A percentile compares a stretch with the other conserved stretches of the same genome.
Evolutionary conservation across 192 early-diverging fungal genomes (phyloP).

Genomic region (Podila verticillata): DNA sequence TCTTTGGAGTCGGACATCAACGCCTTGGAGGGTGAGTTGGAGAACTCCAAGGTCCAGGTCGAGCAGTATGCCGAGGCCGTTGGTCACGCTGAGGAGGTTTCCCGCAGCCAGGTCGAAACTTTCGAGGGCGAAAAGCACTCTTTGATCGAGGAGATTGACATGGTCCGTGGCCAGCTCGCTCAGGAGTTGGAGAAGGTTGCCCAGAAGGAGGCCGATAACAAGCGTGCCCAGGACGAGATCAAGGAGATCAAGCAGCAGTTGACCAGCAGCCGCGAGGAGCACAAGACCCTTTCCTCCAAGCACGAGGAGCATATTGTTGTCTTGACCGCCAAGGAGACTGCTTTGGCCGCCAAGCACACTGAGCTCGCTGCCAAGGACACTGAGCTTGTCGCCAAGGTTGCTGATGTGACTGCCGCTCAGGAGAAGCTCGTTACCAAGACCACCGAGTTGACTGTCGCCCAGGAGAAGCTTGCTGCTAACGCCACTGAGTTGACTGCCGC

Average conservation of each 20-base stretch:
- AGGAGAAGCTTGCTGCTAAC: neutral
- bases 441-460: neutral
- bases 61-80: slow-evolving; percentile 17
- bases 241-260: slow-evolving; percentile 21
- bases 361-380: slow-evolving; percentile 14
- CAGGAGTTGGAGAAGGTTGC: slow-evolving; percentile 18
- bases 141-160: slow-evolving; percentile 20
- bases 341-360: slow-evolving; percentile 11
- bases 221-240: slow-evolving; percentile 20
- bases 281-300: slow-evolving; percentile 20
- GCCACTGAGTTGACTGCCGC: slow-evolving; percentile 4
- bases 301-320: slow-evolving; percentile 19
- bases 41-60: slow-evolving; percentile 15
- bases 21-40: slow-evolving; percentile 15
- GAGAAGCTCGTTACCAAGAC: neutral
- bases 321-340: slow-evolving; percentile 30
- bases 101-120: slow-evolving; percentile 6
- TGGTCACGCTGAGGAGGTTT: slow-evolving; percentile 14
- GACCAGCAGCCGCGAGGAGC: slow-evolving; percentile 21
- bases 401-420: neutral
- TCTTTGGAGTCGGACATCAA: slow-evolving; percentile 8
- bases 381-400: slow-evolving; percentile 10
- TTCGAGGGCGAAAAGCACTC: slow-evolving; percentile 29
- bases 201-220: slow-evolving; percentile 17
- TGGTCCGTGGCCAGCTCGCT: slow-evolving; percentile 7